Evolutionary conservation across 768 basidiomycete species (phyloP), one percentile per base, ranked within the genome.

Genomic region (Macrocybe gigantea): DNA sequence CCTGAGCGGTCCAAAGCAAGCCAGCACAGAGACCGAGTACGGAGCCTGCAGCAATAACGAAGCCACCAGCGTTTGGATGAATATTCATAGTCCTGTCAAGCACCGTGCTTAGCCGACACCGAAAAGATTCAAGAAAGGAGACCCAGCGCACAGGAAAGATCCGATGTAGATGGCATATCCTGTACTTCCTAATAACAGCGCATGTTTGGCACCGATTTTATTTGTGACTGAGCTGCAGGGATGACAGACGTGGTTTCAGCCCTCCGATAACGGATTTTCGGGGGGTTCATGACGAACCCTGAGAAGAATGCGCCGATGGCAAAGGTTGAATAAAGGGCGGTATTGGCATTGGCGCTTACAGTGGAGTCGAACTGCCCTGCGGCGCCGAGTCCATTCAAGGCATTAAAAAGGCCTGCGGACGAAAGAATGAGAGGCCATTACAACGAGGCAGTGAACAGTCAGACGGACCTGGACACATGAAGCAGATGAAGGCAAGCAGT

Each of bases 1-100:
- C 90, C 57, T 92, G 88, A 0, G 88, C 85, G 0, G 88, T 84
- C 89, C 89, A 91, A 6, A 91, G 67, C 38, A 92, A 58, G 42
- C 73, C 75, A 1, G 75, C 88, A 56, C 83, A 87, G 42, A 88
- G 52, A 12, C 89, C 89, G 12, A 90, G 79, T 47, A 87, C 57
- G 35, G 83, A 83, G 13, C 88, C 89, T 2, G 86, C 73, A 12
- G 70, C 77, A 53, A 91, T 79, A 38, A 86, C 79, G 59, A 90
- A 91, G 31, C 67, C 68, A 33, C 73, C 72, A 7, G 80, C 79
- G 14, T 69, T 58, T 6, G 75, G 71, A 55, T 89, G 84, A 33
- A 89, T 84, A 53, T 88, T 89, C 56, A 83, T 67, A 8, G 73
- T 79, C 9, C 88, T 89, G 52, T 42, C 39, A 33, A 49, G 34